These are phyloP conservation scores for Vigna hirtella DNA, from an alignment of 306 rosid genomes.

Conservation along the genomic window DNA sequence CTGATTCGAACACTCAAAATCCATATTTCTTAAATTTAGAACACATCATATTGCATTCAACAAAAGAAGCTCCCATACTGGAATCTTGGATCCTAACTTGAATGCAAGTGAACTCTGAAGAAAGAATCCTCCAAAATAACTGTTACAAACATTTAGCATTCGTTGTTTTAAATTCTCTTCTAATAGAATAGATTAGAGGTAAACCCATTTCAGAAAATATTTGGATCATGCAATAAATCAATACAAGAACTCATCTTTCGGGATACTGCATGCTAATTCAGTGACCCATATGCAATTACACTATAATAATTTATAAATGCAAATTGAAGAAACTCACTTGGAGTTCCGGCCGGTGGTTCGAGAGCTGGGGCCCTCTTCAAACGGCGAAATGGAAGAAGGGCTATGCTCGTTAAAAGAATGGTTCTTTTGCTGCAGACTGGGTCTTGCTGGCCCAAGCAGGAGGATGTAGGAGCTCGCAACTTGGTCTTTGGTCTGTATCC, in stretches of 20 bases:
- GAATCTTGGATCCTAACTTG: not conserved
- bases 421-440: slow-evolving; percentile 62
- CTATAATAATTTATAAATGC: no score
- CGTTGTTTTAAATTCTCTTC: not conserved
- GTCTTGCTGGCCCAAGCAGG: slow-evolving; percentile 35
- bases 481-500: slow-evolving; percentile 46
- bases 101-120: not conserved
- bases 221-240: not conserved
- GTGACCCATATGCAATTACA: not conserved
- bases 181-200: not conserved
- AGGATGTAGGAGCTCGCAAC: slow-evolving; percentile 42
- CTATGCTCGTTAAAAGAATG: slow-evolving; percentile 64
- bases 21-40: not conserved
- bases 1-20: not conserved
- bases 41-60: not conserved
- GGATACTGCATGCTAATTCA: not conserved
- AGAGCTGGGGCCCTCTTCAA: slow-evolving; percentile 63
- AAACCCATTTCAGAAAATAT: not conserved
- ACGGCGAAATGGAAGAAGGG: slow-evolving; percentile 72
- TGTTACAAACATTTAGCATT: not conserved
- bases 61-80: not conserved
- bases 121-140: not conserved
- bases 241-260: not conserved
- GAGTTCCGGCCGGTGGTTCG: slow-evolving; percentile 31
- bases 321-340: slow-evolving; percentile 47